Percentiles rank a stretch among this genome's conserved stretches.
phyloP scores from a whole-genome alignment of 805 yeast genomes.

The Barnettozyma botsteinii region DNA sequence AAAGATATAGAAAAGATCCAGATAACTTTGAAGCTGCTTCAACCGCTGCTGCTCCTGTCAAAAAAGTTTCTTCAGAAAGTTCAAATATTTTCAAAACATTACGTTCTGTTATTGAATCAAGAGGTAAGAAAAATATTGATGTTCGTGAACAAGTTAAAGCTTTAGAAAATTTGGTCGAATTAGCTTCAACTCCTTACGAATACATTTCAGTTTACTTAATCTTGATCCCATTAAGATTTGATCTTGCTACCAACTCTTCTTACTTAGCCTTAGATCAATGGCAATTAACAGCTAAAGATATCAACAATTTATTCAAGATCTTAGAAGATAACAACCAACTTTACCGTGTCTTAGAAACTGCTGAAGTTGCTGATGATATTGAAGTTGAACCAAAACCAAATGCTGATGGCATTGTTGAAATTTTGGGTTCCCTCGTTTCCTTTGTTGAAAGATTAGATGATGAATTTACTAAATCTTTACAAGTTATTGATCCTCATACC shows the following conservation, averaged over 20 bases:
- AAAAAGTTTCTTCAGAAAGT: conserved; percentile 23
- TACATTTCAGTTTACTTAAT: conserved; percentile 69
- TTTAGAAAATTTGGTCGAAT: conserved; percentile 53
- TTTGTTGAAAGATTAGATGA: conserved; percentile 92
- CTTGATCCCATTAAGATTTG: conserved; percentile 85
- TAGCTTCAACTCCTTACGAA: conserved; percentile 63
- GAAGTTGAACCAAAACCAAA: conserved; percentile 63
- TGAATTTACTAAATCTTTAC: conserved; percentile 83
- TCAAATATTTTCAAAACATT: conserved; percentile 60
- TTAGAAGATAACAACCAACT: conserved; percentile 54
- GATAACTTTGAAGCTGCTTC: conserved; percentile 54
- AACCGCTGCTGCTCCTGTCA: conserved; percentile 29
- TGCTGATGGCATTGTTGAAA: conserved; percentile 60
- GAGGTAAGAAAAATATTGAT: conserved; percentile 95
- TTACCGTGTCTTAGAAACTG: conserved; percentile 74
- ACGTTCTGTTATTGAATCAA: conserved; percentile 70
- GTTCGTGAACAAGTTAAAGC: conserved; percentile 66
- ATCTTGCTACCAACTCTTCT: conserved; percentile 58
- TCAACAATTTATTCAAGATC: conserved; percentile 54
- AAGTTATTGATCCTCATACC: conserved; percentile 90
- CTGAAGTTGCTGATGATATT: conserved; percentile 63
- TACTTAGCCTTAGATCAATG: conserved; percentile 79
- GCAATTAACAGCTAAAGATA: conserved; percentile 62
- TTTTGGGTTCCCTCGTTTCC: conserved; percentile 81
- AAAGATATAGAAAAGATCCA: conserved; percentile 59